Evolutionary conservation across 331 rosid species (phyloP).

Genomic region (Ulmus americana): DNA sequence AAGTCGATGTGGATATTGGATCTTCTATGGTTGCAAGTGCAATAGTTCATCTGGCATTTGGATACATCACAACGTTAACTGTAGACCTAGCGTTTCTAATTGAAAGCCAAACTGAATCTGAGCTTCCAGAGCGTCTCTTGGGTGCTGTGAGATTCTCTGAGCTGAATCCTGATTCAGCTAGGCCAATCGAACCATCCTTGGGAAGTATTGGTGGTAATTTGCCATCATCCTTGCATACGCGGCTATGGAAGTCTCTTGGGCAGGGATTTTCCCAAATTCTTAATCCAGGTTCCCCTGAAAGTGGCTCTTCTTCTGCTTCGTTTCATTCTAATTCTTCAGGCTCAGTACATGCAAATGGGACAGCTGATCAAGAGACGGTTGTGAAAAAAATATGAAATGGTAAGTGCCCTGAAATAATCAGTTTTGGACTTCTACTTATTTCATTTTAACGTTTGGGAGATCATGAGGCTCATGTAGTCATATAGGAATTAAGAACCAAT

Average conservation of each 20-base stretch:
- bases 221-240: constrained; percentile 46
- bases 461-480: background rate
- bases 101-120: constrained; percentile 59
- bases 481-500: background rate
- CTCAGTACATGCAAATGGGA: constrained; percentile 31
- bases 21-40: constrained; percentile 88
- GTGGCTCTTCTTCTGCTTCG: constrained; percentile 36
- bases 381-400: constrained; percentile 27
- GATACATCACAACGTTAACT: constrained; percentile 60
- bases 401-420: constrained; percentile 19
- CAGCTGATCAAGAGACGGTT: constrained; percentile 25
- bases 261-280: constrained; percentile 57
- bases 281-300: constrained; percentile 55
- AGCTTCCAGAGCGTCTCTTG: constrained; percentile 67
- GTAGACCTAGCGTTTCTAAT: constrained; percentile 74
- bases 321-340: constrained; percentile 27
- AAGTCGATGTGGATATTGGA: constrained; percentile 80
- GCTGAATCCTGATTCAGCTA: constrained; percentile 62
- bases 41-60: constrained; percentile 75
- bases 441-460: background rate
- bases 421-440: background rate
- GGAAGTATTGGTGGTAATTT: constrained; percentile 7
- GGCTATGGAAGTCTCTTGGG: constrained; percentile 71
- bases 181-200: constrained; percentile 37
- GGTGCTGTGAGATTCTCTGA: constrained; percentile 68